Base-by-base conservation (phyloP, 495 filamentous ascomycete genomes). In the Aspergillus heteromorphus region DNA sequence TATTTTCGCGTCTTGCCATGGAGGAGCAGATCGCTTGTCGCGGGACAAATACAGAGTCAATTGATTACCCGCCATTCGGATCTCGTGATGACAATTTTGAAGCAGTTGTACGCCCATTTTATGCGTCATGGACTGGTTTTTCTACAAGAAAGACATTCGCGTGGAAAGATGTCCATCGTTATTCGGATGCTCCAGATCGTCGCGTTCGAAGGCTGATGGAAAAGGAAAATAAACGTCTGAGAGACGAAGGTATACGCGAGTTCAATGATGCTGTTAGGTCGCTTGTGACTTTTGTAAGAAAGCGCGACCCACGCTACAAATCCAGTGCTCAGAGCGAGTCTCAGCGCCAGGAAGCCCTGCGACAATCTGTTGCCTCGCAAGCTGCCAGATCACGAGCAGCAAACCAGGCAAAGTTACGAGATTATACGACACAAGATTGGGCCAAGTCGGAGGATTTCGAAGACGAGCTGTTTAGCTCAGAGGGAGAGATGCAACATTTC, bases 241-340 rank as follows among this genome's bases (percentile, higher is more conserved):
- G 93, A 53, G 89, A 95, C 8, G 87, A 88, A 34, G 89, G 82
- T 1, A 83, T 90, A 25, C 82, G 86, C 40, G 88, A 96, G 53
- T 97, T 92, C 73, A 97, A 96, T 71, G 90, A 96, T 58, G 86
- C 89, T 10, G 92, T 99, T n/a, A 69, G 83, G 42, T 87, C 87
- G 1, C 79, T 99, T 13, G 89, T 97, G 11, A 79, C 83, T 10
- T 97, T 97, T 68, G 87, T 91, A n/a, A 87, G 87, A 57, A 97
- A 95, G 72, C 82, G 93, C 23, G 93, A 99, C 60, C 90, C 90
- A 0, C 84, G 93, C 49, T 96, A 87, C 64, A 82, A 82, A 31
- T 65, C 72, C 11, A 83, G 87, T 53, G 72, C 70, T 2, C 85
- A 92, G 61, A 87, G 79, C 31, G 89, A 95, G 59, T 85, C 80